Conservation (phyloP, 2,329 filamentous ascomycete species). For the Ophiocordyceps sinensis region DNA sequence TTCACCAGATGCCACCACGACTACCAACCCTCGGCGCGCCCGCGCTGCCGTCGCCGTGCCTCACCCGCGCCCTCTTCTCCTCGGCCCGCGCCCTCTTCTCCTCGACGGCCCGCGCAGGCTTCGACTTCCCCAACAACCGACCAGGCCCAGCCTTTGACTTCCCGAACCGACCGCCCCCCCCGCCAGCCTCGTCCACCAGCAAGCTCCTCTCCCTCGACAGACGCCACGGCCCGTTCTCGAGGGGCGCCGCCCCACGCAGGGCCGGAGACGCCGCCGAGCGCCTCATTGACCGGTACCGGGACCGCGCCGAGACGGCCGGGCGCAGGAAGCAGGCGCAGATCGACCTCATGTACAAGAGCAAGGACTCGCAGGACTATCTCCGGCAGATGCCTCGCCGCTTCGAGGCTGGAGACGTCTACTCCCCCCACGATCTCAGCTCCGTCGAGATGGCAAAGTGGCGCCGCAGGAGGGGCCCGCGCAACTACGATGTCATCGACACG, state of each 20-base stretch:
- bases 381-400: conserved; percentile 57
- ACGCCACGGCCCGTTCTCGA: not conserved
- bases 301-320: conserved; percentile 7
- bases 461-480: conserved; percentile 37
- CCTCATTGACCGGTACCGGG: conserved; percentile 14
- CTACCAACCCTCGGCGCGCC: not conserved
- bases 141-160: conserved; percentile 8
- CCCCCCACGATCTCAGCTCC: conserved; percentile 72
- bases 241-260: not conserved
- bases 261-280: conserved; percentile 14
- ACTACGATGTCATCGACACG: conserved; percentile 62
- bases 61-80: too few species aligned
- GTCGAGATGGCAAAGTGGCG: conserved; percentile 74
- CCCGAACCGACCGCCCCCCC: not conserved
- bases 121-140: conserved; percentile 1
- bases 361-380: conserved; percentile 37
- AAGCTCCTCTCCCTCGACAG: conserved; percentile 10
- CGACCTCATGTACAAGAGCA: conserved; percentile 23
- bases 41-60: conserved; percentile 2
- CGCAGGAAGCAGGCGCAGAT: conserved; percentile 18
- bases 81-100: conserved; percentile 17
- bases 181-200: conserved; percentile 7
- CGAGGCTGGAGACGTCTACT: conserved; percentile 71
- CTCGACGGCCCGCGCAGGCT: conserved; percentile 8
- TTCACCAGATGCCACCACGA: conserved; percentile 4